A percentile compares a stretch with the other conserved stretches of the same genome.
These are phyloP conservation scores for Trebouxia gelatinosa DNA, from an alignment of 163 green algal genomes.

Conservation along the genomic window DNA sequence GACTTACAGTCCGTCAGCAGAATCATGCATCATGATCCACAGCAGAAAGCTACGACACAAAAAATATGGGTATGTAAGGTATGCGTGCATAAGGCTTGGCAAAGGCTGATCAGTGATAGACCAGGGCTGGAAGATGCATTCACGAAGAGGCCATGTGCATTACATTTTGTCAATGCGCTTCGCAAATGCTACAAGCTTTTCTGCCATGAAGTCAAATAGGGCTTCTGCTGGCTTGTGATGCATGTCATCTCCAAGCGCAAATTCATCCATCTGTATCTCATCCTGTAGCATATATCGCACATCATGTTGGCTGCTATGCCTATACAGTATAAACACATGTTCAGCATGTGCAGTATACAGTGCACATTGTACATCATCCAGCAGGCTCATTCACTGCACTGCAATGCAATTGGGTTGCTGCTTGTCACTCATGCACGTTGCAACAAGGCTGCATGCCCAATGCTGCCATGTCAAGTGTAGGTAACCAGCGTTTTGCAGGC, in stretches of 20 bases:
- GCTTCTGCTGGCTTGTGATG: constrained; percentile 22
- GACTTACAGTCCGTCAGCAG: not conserved
- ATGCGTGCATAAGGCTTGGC: not conserved
- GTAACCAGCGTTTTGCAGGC: not conserved
- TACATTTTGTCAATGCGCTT: constrained; percentile 19
- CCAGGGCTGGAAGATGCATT: too few relatives aligned
- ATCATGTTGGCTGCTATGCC: not conserved
- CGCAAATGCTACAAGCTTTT: constrained; percentile 28
- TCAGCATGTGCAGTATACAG: not conserved
- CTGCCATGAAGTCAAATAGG: constrained; percentile 42
- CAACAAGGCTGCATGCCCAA: not conserved
- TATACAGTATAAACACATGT: not conserved
- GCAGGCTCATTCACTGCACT: too few relatives aligned
- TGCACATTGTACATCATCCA: too few relatives aligned
- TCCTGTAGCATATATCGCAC: constrained; percentile 28
- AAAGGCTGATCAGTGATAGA: not conserved
- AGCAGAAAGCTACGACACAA: not conserved
- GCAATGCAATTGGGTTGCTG: too few relatives aligned
- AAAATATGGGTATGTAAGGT: too few relatives aligned
- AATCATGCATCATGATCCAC: not conserved
- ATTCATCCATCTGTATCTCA: constrained; percentile 35
- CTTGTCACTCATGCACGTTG: too few relatives aligned
- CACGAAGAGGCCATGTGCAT: too few relatives aligned
- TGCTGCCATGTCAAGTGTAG: not conserved
- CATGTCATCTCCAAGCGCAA: constrained; percentile 26